Conservation (phyloP, 306 rosid species). For the Medicago ruthenica region DNA sequence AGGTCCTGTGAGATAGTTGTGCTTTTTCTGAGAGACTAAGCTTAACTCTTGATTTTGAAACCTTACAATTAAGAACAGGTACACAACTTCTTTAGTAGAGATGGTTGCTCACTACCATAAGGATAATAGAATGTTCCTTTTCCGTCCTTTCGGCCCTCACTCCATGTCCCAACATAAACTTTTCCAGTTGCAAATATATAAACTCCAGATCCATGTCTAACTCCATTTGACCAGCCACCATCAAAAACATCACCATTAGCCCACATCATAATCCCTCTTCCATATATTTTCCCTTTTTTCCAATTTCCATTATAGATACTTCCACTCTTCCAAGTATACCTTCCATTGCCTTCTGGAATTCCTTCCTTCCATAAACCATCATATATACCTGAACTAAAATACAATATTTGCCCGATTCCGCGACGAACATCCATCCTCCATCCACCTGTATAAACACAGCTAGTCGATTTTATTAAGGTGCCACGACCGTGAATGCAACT, state of each 20-base stretch:
- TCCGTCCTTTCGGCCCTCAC: constrained; percentile 74
- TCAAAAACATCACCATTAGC: constrained; percentile 72
- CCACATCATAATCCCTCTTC: constrained; percentile 92
- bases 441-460: background rate
- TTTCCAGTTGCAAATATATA: constrained; percentile 77
- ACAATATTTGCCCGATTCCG: background rate
- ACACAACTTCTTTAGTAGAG: constrained; percentile 58
- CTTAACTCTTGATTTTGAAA: constrained; percentile 53
- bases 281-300: constrained; percentile 74
- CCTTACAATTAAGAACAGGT: constrained; percentile 48
- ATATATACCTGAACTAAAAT: background rate
- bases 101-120: constrained; percentile 62
- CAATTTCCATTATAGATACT: constrained; percentile 70
- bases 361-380: background rate
- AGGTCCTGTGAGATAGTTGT: constrained; percentile 42
- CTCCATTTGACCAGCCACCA: constrained; percentile 77
- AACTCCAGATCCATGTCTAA: constrained; percentile 77
- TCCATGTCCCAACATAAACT: background rate
- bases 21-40: constrained; percentile 63
- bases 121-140: constrained; percentile 85
- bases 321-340: constrained; percentile 62
- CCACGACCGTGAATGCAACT: background rate
- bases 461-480: background rate
- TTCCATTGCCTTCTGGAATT: background rate
- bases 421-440: background rate